Evolutionary conservation across 73 alveolate genomes (phyloP), one percentile per base, ranked within the genome.

Genomic region (Paramecium bursaria): DNA sequence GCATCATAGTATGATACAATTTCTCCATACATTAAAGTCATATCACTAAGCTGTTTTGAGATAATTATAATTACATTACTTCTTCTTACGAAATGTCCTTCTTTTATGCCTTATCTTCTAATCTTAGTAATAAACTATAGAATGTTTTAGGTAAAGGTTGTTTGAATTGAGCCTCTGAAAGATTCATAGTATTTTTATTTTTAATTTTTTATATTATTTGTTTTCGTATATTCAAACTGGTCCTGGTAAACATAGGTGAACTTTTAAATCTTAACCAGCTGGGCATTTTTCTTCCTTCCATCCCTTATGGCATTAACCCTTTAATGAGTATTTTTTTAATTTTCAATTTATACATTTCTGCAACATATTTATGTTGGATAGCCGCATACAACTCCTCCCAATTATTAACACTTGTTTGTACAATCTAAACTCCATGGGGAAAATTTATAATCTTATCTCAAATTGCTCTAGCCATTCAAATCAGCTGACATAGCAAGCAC

Each of bases 381-480:
- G 11, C 82, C 82, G 26, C 82, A 67, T 11, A 67, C 82, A 35
- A 67, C 82, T 10, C 82, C 82, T 39, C 82, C 82, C 6, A 47
- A 42, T 25, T 33, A 25, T 67, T 67, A 67, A 67, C 82, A 67
- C 44, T 25, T 33, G 22, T 67, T 67, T 39, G 82, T 67, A 15
- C 82, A 67, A 35, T 67, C 82, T 30, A 67, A 67, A 67, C 82
- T 67, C 82, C 82, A 67, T 10, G 82, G 47, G 10, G 53, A 35
- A 42, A 67, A 67, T 26, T 67, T 13, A 67, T 67, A 67, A 67
- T 67, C 82, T 35, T 67, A 2, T 67, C 82, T 67, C 17, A 67
- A 47, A 67, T 67, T 67, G 60, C 10, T 67, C 23, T 67, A 17
- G 19, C 47, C 82, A 67, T 67, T n/a, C n/a, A n/a, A n/a, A n/a